Evolutionary conservation across 768 basidiomycete species (phyloP).

Genomic region (Pulveroboletus ravenelii): DNA sequence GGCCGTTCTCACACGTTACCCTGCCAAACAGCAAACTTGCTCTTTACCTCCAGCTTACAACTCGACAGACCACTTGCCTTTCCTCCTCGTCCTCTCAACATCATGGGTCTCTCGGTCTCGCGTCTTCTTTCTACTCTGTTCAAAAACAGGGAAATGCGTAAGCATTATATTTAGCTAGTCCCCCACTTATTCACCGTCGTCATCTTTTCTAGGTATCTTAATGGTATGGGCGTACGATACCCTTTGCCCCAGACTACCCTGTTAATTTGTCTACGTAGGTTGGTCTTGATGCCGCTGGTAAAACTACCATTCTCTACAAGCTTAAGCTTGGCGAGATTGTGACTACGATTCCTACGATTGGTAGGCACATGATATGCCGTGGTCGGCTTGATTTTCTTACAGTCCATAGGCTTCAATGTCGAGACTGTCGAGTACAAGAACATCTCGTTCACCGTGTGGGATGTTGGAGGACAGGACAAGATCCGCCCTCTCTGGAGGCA

Average conservation of each 20-base stretch:
- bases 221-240: constrained; percentile 55
- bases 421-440: constrained; percentile 99
- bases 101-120: constrained; percentile 79
- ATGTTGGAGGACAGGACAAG: constrained; percentile 99
- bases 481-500: constrained; percentile 99
- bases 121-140: constrained; percentile 78
- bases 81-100: constrained; percentile 33
- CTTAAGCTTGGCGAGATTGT: constrained; percentile 99
- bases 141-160: constrained; percentile 99
- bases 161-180: constrained; percentile 33
- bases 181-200: constrained; percentile 21
- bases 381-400: constrained; percentile 8
- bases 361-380: constrained; percentile 44
- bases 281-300: constrained; percentile 98
- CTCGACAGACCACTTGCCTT: constrained; percentile 25
- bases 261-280: constrained; percentile 48
- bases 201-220: constrained; percentile 74
- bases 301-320: constrained; percentile 98
- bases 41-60: constrained; percentile 27
- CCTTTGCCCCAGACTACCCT: constrained; percentile 18
- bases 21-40: constrained; percentile 31
- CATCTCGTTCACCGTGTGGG: constrained; percentile 99
- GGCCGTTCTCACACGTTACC: constrained; percentile 28
- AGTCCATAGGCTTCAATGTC: constrained; percentile 90
- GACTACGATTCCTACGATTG: constrained; percentile 99